phyloP scores from a whole-genome alignment of 495 filamentous ascomycete species.

The Emericellopsis terricola region DNA sequence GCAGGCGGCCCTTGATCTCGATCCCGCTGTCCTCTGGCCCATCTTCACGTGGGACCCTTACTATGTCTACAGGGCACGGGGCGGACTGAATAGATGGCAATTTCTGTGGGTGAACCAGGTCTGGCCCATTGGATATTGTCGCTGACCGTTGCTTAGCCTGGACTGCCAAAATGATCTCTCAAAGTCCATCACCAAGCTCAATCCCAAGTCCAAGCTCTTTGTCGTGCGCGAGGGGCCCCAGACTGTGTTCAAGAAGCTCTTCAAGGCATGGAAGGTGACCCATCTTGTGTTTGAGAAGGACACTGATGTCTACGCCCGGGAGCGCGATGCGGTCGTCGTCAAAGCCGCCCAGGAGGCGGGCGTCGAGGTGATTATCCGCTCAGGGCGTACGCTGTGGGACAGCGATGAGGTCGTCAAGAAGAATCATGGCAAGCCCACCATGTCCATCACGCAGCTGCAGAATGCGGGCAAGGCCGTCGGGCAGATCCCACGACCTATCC shows the following conservation, averaged over 20 bases:
- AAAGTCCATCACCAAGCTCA: conserved; percentile 37
- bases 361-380: conserved; percentile 38
- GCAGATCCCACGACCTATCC: conserved; percentile 33
- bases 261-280: conserved; percentile 46
- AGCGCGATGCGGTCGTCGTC: conserved; percentile 36
- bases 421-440: conserved; percentile 46
- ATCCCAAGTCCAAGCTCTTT: conserved; percentile 45
- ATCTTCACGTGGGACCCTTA: conserved; percentile 59
- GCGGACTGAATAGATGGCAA: conserved; percentile 47
- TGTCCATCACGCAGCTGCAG: conserved; percentile 47
- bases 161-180: conserved; percentile 51
- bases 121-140: not conserved
- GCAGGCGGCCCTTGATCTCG: conserved; percentile 41
- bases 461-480: conserved; percentile 27
- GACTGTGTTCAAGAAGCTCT: conserved; percentile 46
- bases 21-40: conserved; percentile 42
- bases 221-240: conserved; percentile 49
- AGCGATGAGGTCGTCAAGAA: conserved; percentile 43
- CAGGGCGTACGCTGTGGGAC: conserved; percentile 48
- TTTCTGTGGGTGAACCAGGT: conserved; percentile 25
- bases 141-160: conserved; percentile 15
- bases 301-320: conserved; percentile 46
- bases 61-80: conserved; percentile 49
- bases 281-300: conserved; percentile 62
- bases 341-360: conserved; percentile 39